phyloP scores from a whole-genome alignment of 164 flowering plant species.

The Umbellularia californica region DNA sequence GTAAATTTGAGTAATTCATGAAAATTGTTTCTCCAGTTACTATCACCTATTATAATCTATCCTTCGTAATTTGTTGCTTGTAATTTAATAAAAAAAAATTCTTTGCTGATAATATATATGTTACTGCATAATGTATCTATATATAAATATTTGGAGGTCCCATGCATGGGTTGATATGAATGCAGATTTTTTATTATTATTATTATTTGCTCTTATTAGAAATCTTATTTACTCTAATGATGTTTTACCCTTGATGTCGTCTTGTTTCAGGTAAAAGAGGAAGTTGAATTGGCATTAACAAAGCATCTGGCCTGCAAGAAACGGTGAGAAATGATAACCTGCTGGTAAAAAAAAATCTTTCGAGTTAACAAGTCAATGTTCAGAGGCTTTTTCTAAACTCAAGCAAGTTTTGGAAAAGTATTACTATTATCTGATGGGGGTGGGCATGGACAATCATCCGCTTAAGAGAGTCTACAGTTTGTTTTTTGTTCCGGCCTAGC shows the following conservation, averaged over 20 bases:
- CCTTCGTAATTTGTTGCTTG: too few relatives aligned
- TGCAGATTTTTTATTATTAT: not conserved
- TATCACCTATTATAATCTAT: too few relatives aligned
- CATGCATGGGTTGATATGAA: not conserved
- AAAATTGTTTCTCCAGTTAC: not conserved
- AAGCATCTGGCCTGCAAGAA: slow-evolving; percentile 21
- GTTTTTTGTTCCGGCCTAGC: not conserved
- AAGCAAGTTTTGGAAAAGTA: not conserved
- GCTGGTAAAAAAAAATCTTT: not conserved
- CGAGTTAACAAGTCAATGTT: not conserved
- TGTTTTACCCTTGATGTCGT: not conserved
- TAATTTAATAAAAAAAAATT: too few relatives aligned
- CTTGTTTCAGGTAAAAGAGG: slow-evolving; percentile 32
- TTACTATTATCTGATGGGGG: not conserved
- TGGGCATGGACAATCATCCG: not conserved
- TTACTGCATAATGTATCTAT: not conserved
- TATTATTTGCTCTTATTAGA: not conserved
- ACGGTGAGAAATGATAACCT: slow-evolving; percentile 18
- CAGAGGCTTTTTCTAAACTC: not conserved
- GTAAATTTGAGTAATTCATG: not conserved
- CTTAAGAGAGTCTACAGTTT: not conserved
- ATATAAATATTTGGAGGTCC: not conserved
- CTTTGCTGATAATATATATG: too few relatives aligned
- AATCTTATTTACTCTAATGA: not conserved
- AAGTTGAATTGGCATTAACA: slow-evolving; percentile 28